These are phyloP conservation scores for Tuber borchii DNA, from an alignment of 495 filamentous ascomycete species.

Conservation along the genomic window DNA sequence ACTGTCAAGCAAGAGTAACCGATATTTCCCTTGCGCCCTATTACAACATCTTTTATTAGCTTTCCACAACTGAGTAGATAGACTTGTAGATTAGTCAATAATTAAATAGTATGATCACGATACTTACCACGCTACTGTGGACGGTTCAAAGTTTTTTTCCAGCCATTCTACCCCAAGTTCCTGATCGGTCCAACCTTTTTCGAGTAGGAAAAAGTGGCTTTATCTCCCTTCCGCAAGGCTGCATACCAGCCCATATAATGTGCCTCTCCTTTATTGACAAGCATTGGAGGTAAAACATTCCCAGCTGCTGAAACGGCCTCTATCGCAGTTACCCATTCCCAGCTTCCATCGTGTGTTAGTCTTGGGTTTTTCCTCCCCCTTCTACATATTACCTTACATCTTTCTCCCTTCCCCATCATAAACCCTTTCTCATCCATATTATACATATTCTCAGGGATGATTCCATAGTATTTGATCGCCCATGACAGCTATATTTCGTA, in stretches of 20 bases:
- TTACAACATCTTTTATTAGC: constrained; percentile 4
- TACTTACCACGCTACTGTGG: no score
- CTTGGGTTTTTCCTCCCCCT: constrained; percentile 9
- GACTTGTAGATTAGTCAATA: not conserved
- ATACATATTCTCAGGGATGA: no score
- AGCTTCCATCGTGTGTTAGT: constrained; percentile 7
- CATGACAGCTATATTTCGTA: constrained; percentile 4
- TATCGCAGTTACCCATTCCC: constrained; percentile 13
- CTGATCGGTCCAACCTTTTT: constrained; percentile 14
- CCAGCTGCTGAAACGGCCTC: constrained; percentile 15
- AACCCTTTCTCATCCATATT: no score
- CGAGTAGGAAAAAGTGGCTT: constrained; percentile 6
- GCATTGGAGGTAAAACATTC: constrained; percentile 7
- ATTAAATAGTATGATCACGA: no score
- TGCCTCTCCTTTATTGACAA: constrained; percentile 13
- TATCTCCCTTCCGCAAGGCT: not conserved
- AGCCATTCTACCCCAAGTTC: no score
- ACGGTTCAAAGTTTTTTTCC: no score
- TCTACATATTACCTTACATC: no score
- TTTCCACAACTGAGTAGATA: not conserved
- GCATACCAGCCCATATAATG: constrained; percentile 18
- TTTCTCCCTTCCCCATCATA: no score
- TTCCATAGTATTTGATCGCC: no score
- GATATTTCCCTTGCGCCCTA: constrained; percentile 3
- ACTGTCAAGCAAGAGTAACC: constrained; percentile 23